Base-by-base conservation (phyloP, 2,329 filamentous ascomycete species). In the Metarhizium sp. region DNA sequence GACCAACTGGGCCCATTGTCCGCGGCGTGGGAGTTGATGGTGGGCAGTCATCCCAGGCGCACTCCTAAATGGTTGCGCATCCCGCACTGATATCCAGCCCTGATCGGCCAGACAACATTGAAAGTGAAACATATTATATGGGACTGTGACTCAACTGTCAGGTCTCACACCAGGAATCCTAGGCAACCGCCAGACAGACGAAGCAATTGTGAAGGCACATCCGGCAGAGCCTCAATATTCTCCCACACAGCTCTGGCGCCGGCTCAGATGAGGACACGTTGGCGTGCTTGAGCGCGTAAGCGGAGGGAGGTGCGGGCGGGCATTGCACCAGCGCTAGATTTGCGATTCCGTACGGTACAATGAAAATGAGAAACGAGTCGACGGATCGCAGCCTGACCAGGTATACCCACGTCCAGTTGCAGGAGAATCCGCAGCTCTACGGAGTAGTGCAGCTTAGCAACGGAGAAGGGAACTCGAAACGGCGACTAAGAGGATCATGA, bases 231-330 rank as follows among this genome's bases (percentile, higher is more conserved):
- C 50, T 51, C 38, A 46, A 25, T 42, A 25, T 34, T 29, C 18
- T 25, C 25, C 16, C 38, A 34, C n/a, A 47, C 29, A 32, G 4
- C 20, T 18, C 32, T 36, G 49, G 49, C 52, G 49, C 51, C 52
- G 52, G 40, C 34, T 54, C 42, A 48, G 49, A 52, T 32, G 55
- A 46, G 52, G 55, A 50, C 52, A 57, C 52, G 55, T 57, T 49
- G 55, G 51, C 38, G 8, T 46, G 51, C 25, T 40, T 52, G n/a
- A 25, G 25, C 18, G 40, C 29, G 42, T 13, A 51, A 32, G 45
- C 52, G 5, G 38, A 20, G 47, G 29, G 48, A 38, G 32, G 32
- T 11, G 32, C 32, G 32, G 36, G 53, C 29, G 53, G 38, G 38
- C 45, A 29, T 20, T 11, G 42, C 14, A 25, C 42, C n/a, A n/a